These are phyloP conservation scores for Podila epicladia DNA, from an alignment of 192 early-diverging fungal species.

Conservation along the genomic window DNA sequence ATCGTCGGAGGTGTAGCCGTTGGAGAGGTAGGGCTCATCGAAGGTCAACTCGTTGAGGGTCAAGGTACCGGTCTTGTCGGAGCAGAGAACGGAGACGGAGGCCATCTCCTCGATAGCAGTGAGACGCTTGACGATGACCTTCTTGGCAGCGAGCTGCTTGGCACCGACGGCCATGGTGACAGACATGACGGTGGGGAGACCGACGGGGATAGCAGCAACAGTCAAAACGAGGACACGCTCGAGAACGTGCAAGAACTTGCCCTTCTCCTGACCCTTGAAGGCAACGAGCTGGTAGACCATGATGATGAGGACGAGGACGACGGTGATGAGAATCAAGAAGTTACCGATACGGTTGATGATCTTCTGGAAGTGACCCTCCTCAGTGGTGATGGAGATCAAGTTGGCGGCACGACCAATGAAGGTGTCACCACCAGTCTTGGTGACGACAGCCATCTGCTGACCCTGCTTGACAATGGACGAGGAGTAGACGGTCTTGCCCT, in stretches of 20 bases:
- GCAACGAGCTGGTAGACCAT: conserved; percentile 75
- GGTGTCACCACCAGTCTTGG: conserved; percentile 91
- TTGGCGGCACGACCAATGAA: conserved; percentile 96
- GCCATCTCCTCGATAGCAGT: no score
- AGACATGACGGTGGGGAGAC: conserved; percentile 90
- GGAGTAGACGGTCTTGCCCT: conserved; percentile 87
- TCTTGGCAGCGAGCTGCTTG: no score
- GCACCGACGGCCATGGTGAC: conserved; percentile 55
- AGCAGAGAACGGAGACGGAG: conserved; percentile 61
- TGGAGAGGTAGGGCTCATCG: no score
- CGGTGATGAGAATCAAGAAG: conserved; percentile 88
- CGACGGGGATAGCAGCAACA: conserved; percentile 85
- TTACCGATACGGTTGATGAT: conserved; percentile 93
- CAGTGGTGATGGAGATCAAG: conserved; percentile 92
- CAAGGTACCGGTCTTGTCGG: no score
- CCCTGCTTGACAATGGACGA: conserved; percentile 96
- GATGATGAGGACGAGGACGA: conserved; percentile 81
- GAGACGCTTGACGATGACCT: no score
- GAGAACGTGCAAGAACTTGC: conserved; percentile 71
- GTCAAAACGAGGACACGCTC: conserved; percentile 81
- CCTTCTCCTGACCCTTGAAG: conserved; percentile 54
- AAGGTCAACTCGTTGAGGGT: no score
- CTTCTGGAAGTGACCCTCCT: conserved; percentile 98
- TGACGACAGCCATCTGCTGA: conserved; percentile 91
- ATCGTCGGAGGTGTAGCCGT: conserved; percentile 64